These are phyloP conservation scores for Blepharisma japonicum DNA, from an alignment of 73 alveolate genomes.

Conservation along the genomic window DNA sequence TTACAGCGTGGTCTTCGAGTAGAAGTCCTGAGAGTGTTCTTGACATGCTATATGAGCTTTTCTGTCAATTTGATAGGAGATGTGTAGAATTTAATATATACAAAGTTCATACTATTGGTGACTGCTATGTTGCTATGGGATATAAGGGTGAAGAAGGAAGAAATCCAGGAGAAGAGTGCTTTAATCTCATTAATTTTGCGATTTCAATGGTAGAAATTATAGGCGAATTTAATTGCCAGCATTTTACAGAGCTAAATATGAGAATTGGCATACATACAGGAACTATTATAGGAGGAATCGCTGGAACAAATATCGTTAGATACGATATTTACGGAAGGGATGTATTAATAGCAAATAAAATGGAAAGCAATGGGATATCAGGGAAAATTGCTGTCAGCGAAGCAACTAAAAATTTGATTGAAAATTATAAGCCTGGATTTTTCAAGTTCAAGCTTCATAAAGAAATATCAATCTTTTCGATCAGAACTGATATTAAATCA, in stretches of 20 bases:
- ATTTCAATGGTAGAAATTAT: conserved; percentile 90
- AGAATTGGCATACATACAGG: conserved; percentile 94
- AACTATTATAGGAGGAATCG: conserved; percentile 53
- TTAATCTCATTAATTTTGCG: conserved; percentile 87
- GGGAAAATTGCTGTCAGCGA: conserved; percentile 44
- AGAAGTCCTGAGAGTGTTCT: conserved; percentile 91
- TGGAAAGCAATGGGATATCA: conserved; percentile 60
- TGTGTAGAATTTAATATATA: conserved; percentile 82
- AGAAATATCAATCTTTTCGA: neutral
- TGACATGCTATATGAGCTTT: conserved; percentile 81
- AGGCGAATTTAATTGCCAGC: conserved; percentile 65
- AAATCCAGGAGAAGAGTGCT: conserved; percentile 90
- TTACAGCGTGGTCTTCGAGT: conserved; percentile 71
- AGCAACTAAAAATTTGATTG: conserved; percentile 44
- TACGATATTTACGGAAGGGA: conserved; percentile 60
- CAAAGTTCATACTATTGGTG: conserved; percentile 97
- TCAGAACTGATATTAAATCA: too few relatives aligned
- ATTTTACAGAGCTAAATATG: conserved; percentile 73
- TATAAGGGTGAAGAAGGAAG: conserved; percentile 83
- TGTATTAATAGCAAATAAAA: conserved; percentile 54
- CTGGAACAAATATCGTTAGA: conserved; percentile 56
- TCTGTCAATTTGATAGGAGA: conserved; percentile 89
- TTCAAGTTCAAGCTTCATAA: conserved; percentile 25
- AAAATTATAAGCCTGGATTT: conserved; percentile 31
- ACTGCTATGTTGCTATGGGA: conserved; percentile 96